These are phyloP conservation scores for Botrytis tulipae DNA, from an alignment of 2,329 filamentous ascomycete genomes.

Conservation along the genomic window DNA sequence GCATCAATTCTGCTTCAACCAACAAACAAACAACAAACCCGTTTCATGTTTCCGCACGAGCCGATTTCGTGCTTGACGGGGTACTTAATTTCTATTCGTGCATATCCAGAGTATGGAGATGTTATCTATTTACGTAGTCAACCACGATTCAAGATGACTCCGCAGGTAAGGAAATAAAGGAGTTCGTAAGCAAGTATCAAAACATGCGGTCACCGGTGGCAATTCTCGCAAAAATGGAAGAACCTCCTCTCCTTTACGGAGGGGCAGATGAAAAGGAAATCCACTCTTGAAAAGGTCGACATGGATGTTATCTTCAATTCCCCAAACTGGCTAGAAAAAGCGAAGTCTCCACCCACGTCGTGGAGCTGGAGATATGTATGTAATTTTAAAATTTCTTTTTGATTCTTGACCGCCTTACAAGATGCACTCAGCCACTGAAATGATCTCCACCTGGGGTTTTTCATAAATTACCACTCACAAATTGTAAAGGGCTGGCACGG, in stretches of 20 bases:
- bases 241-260: conserved; percentile 2
- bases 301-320: background rate
- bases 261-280: conserved; percentile 1
- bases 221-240: background rate
- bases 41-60: conserved; percentile 7
- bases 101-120: background rate
- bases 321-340: background rate
- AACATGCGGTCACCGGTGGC: background rate
- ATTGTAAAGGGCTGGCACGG: background rate
- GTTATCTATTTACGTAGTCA: background rate
- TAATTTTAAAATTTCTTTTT: background rate
- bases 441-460: conserved; percentile 10
- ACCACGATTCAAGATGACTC: background rate
- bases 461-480: background rate
- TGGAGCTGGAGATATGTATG: conserved; percentile 11
- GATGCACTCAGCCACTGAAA: background rate
- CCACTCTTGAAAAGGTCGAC: conserved; percentile 5
- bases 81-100: background rate
- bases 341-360: background rate
- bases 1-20: background rate
- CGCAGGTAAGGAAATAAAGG: background rate
- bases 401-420: conserved; percentile 9
- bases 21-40: background rate
- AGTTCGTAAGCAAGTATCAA: background rate
- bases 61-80: background rate